Evolutionary conservation across 305 asterid species (phyloP), one percentile per base, ranked within the genome.

Genomic region (Stenogyne calaminthoides): DNA sequence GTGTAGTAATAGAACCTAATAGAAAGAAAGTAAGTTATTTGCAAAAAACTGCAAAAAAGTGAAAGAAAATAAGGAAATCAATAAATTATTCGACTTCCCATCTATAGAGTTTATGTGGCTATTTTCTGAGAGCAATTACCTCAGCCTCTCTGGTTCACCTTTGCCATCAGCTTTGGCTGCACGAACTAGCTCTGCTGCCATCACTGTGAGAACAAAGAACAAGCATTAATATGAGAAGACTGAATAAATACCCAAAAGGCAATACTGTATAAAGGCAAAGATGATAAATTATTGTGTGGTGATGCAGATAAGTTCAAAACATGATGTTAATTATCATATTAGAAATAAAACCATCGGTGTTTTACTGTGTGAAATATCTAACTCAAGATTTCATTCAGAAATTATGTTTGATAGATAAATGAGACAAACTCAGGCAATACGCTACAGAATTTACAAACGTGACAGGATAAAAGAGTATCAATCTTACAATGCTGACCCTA

Each of bases 151-250:
- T 36, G 86, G 92, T 78, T 85, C 88, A 77, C 89, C 88, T 67
- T 84, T 71, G 71, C 80, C 87, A 77, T 92, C 93, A 67, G 40
- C 76, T 84, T 79, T 74, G 70, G 95, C 91, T 29, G 84, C 88
- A 74, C 95, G 90, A 78, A 90, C 95, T 14, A 94, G 93, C 85
- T 94, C 99, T 11, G 98, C 98, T 62, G 99, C 99, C 99, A 95
- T 92, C 77, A 90, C 99, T 95, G 92, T 68, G 71, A 77, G 46
- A 78, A 58, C 47, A 80, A 37, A 32, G 55, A 27, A 37, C 51
- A 59, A 47, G 29, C 64, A 34, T 32, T 46, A 75, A 49, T 62
- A 9, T 49, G 44, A 62, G 55, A 54, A 44, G 75, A 32, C 16
- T 40, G 60, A 63, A 61, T 19, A 64, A 46, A 25, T 47, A 19